Evolutionary conservation across 164 flowering plant species (phyloP), one percentile per base, ranked within the genome.

Genomic region (Umbellularia californica): DNA sequence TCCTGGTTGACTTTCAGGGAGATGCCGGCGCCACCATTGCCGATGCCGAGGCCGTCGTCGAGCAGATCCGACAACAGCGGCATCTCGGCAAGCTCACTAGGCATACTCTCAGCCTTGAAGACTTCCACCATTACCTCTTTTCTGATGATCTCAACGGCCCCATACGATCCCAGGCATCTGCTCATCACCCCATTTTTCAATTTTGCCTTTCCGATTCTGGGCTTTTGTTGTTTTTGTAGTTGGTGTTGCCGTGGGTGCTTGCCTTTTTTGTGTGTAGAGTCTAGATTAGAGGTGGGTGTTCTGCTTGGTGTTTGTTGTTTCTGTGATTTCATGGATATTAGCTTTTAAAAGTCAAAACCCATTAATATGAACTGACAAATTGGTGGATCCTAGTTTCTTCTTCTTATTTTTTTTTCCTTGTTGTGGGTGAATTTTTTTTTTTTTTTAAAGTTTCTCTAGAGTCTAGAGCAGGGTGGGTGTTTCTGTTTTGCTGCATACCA

Each of bases 101-200:
- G 70, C 79, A 71, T 0, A 73, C 65, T 15, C 86, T 93, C 70
- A 75, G 64, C 17, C 80, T 92, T 12, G 92, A 91, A 5, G 97
- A 93, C 71, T 95, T 95, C 81, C 87, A 83, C 76, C 82, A 81
- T 64, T 88, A 67, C 72, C 84, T 95, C 64, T 89, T 88, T 55
- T 79, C 75, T 27, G 89, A 83, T 58, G 95, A 93, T 74, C 85
- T 92, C 78, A 95, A 95, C 80, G 81, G 82, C 13, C 93, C 97
- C 14, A 79, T 89, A 52, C 75, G 50, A 24, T 22, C 81, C 2
- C 76, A 86, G 95, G 99, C 92, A 4, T 0, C 17, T 65, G 47
- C 28, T 19, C 22, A 70, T 30, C 41, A 15, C 65, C 69, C 63
- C 58, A 70, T 66, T 71, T 76, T n/a, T 19, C 66, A 27, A 5